Evolutionary conservation across 352 stramenopile species (phyloP), one percentile per base, ranked within the genome.

Genomic region (Aphanomyces stellatus): DNA sequence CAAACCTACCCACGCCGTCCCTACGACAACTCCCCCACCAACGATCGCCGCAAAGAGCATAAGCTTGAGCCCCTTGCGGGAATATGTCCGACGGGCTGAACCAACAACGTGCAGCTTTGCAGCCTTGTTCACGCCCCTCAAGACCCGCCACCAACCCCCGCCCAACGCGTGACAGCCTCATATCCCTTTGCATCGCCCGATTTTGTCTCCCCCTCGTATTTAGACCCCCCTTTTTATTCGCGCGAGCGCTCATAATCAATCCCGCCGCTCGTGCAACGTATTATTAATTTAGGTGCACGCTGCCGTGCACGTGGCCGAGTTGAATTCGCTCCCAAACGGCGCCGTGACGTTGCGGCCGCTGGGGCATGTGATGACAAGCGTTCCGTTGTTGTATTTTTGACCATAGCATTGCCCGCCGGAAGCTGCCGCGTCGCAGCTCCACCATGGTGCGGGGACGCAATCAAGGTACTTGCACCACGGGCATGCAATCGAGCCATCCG

Each of bases 381-480:
- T 67, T 6, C 60, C 60, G 24, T 67, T 67, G 30, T 35, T 67
- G 46, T 55, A 67, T 22, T 67, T 43, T 24, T 67, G n/a, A 30
- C 60, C 60, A 10, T 59, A 57, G 60, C 60, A 67, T 28, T 67
- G 5, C n/a, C 60, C 60, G 19, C 59, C 34, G 10, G 22, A 17
- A 57, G 49, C 15, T 2, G 53, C 24, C 1, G 60, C 42, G 35
- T 67, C 60, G 49, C 60, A 67, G 49, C 25, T 59, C 60, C 60
- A 67, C 60, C 60, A 67, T 10, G 60, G 60, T 10, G 60, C 60
- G 4, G 60, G 60, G 4, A 67, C 33, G 34, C 60, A 67, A 27
- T 67, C 60, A 10, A 67, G 27, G 49, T 67, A 67, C 31, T 67
- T 60, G 34, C 60, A 67, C 60, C 60, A 67, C 34, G 60, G 42